Percentiles rank a stretch among this genome's conserved stretches.
phyloP scores from a whole-genome alignment of 805 yeast genomes.

The Lipomyces lipofer region DNA sequence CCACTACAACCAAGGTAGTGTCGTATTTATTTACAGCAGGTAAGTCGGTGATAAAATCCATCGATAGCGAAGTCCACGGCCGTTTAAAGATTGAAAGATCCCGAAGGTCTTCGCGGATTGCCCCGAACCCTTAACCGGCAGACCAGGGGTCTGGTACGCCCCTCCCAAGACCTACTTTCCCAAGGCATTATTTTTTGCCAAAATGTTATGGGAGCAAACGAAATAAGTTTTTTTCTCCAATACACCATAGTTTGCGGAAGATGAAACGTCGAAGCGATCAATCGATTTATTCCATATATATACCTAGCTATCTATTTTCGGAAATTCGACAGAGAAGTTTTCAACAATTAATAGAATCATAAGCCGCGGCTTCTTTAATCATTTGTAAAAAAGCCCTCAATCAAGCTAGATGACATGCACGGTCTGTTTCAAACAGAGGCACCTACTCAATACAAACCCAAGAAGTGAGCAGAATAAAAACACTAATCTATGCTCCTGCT shows the following conservation, averaged over 20 bases:
- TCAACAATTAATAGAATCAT: not conserved
- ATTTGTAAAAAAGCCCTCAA: not conserved
- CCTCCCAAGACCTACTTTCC: too few relatives aligned
- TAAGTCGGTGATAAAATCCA: constrained; percentile 32
- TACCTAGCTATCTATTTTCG: not conserved
- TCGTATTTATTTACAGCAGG: constrained; percentile 19
- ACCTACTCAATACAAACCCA: not conserved
- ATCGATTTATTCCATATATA: not conserved
- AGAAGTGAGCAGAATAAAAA: not conserved
- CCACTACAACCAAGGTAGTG: constrained; percentile 29
- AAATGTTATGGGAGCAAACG: too few relatives aligned
- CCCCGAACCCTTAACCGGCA: too few relatives aligned
- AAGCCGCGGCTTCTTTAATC: not conserved
- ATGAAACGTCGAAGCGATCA: not conserved
- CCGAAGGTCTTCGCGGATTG: too few relatives aligned
- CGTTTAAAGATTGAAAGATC: constrained; percentile 21
- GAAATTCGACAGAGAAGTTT: not conserved
- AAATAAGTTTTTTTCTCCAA: too few relatives aligned
- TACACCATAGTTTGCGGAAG: not conserved
- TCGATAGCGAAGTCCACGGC: constrained; percentile 13
- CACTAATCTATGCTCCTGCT: not conserved
- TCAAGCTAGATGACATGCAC: not conserved
- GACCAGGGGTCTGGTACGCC: too few relatives aligned
- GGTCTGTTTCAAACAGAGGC: not conserved
- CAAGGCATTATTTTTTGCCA: too few relatives aligned